These are phyloP conservation scores for Trifolium pratense DNA, from an alignment of 306 rosid species.

Conservation along the genomic window DNA sequence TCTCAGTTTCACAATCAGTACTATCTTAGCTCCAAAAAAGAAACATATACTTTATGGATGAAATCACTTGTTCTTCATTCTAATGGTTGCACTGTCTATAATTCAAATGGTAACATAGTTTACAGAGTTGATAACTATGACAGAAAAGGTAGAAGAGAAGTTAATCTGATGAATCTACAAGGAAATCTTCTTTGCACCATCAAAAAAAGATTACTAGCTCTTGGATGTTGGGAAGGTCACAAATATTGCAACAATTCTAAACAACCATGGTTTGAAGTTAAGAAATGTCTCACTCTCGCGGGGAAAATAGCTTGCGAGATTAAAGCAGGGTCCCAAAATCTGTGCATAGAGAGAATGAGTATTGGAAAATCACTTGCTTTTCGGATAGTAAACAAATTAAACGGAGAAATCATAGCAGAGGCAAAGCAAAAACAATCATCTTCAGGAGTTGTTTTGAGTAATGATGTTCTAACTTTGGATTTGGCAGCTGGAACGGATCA, in stretches of 20 bases:
- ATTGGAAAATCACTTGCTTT: conserved; percentile 54
- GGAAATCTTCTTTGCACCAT: conserved; percentile 71
- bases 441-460: conserved; percentile 63
- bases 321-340: conserved; percentile 56
- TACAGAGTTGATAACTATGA: conserved; percentile 86
- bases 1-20: conserved; percentile 13
- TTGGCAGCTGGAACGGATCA: conserved; percentile 58
- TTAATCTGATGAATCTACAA: conserved; percentile 78
- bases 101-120: conserved; percentile 69
- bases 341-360: conserved; percentile 51
- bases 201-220: conserved; percentile 58
- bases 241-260: conserved; percentile 42
- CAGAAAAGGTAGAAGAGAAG: conserved; percentile 67
- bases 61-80: conserved; percentile 77
- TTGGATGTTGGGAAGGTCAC: conserved; percentile 81
- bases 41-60: conserved; percentile 85
- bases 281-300: conserved; percentile 42
- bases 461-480: conserved; percentile 69
- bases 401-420: conserved; percentile 75
- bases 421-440: conserved; percentile 63
- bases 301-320: conserved; percentile 63
- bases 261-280: conserved; percentile 67
- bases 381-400: conserved; percentile 50
- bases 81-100: conserved; percentile 86
- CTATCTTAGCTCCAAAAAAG: conserved; percentile 47